These are phyloP conservation scores for Saprolegnia diclina DNA, from an alignment of 352 stramenopile genomes.

Conservation along the genomic window DNA sequence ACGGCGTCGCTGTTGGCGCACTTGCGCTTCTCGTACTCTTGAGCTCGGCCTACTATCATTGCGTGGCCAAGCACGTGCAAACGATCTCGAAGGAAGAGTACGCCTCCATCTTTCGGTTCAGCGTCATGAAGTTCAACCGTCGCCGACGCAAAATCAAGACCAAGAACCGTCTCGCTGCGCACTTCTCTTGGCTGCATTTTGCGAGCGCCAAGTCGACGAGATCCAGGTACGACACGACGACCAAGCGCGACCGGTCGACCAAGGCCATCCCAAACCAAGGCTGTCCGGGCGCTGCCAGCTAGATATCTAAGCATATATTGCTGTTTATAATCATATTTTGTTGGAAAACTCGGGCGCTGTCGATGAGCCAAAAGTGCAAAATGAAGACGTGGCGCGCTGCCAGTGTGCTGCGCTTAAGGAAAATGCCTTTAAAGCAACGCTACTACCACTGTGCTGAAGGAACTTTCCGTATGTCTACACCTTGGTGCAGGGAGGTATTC, in stretches of 20 bases:
- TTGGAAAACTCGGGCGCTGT: no score
- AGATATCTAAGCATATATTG: no score
- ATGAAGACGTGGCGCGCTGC: no score
- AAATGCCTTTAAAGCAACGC: neutral
- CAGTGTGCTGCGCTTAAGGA: no score
- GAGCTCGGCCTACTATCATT: neutral
- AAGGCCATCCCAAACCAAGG: no score
- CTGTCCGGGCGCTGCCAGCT: no score
- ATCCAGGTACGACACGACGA: neutral
- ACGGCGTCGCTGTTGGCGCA: neutral
- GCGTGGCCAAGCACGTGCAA: neutral
- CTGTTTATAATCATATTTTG: no score
- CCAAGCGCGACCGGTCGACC: no score
- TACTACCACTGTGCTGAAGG: neutral
- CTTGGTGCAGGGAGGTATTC: neutral
- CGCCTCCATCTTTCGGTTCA: conserved; percentile 10
- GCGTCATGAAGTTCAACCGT: conserved; percentile 8
- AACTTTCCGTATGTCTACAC: neutral
- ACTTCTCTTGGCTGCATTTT: neutral
- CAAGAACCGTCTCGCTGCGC: neutral
- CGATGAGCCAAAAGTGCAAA: no score
- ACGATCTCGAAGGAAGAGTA: conserved; percentile 13
- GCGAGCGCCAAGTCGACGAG: neutral
- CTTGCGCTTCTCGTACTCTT: neutral
- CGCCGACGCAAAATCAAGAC: neutral